These are phyloP conservation scores for Aspergillus sojae DNA, from an alignment of 2,329 filamentous ascomycete genomes.

Conservation along the genomic window DNA sequence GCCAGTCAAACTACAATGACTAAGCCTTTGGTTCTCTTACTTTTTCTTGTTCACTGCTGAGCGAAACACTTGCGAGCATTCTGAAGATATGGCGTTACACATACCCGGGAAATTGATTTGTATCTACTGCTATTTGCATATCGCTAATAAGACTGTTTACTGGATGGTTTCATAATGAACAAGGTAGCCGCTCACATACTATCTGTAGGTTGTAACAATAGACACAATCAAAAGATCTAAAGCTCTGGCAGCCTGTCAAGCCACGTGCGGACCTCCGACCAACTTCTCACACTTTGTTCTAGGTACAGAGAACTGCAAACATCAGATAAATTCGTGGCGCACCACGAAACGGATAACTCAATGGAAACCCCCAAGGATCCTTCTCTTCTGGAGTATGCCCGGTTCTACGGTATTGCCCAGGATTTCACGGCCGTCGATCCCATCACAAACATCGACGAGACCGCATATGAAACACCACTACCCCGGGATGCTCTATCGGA, in stretches of 20 bases:
- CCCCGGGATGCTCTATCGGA: conserved; percentile 24
- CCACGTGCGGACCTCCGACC: not conserved
- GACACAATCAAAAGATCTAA: not conserved
- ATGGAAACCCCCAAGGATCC: conserved; percentile 30
- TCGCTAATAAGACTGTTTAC: not conserved
- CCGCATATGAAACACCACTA: conserved; percentile 9
- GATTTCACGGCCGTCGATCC: conserved; percentile 39
- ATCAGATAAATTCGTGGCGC: not conserved
- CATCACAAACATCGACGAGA: conserved; percentile 18
- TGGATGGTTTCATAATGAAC: not conserved
- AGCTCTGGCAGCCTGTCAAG: not conserved
- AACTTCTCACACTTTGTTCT: not conserved
- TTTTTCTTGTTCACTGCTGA: not conserved
- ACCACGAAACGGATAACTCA: not conserved
- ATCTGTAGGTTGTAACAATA: not conserved
- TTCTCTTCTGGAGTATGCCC: conserved; percentile 51
- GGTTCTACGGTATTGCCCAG: conserved; percentile 46
- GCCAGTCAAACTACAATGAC: conserved; percentile 62
- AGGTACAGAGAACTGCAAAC: not conserved
- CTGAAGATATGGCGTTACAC: conserved; percentile 6
- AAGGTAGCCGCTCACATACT: not conserved
- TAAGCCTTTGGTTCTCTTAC: not conserved
- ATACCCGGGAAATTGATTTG: conserved; percentile 2
- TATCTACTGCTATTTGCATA: not conserved
- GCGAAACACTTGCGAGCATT: conserved; percentile 3